Percentiles rank a stretch among this genome's conserved stretches.
Evolutionary conservation across 177 flowering plant species (phyloP).

Genomic region (Telopea speciosissima): DNA sequence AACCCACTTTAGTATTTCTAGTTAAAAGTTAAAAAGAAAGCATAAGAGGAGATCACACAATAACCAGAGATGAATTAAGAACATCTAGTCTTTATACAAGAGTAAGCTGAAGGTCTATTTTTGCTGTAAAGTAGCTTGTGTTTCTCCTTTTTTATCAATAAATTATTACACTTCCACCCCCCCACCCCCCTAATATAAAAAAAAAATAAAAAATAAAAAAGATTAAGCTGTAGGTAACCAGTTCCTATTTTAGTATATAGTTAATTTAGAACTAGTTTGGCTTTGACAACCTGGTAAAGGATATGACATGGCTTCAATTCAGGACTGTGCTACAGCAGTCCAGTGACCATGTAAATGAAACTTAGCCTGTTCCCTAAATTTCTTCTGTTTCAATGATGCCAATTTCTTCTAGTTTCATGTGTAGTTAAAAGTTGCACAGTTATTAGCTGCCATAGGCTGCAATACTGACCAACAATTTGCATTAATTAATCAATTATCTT

Average conservation of each 20-base stretch:
- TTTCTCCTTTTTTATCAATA: too few species aligned
- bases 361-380: background rate
- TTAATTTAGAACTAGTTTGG: too few species aligned
- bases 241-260: background rate
- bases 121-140: too few species aligned
- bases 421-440: background rate
- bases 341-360: background rate
- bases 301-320: background rate
- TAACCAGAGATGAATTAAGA: background rate
- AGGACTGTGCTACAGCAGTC: background rate
- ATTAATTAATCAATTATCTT: background rate
- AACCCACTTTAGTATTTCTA: background rate
- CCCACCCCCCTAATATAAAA: too few species aligned
- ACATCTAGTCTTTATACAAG: too few species aligned
- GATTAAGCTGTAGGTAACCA: too few species aligned
- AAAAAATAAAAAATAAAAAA: too few species aligned
- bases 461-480: background rate
- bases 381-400: background rate
- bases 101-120: too few species aligned
- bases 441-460: background rate
- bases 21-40: background rate
- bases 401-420: background rate
- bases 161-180: too few species aligned
- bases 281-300: background rate
- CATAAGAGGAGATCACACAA: background rate